Evolutionary conservation across 2,329 filamentous ascomycete genomes (phyloP).

Genomic region (Colletotrichum tamarilloi): DNA sequence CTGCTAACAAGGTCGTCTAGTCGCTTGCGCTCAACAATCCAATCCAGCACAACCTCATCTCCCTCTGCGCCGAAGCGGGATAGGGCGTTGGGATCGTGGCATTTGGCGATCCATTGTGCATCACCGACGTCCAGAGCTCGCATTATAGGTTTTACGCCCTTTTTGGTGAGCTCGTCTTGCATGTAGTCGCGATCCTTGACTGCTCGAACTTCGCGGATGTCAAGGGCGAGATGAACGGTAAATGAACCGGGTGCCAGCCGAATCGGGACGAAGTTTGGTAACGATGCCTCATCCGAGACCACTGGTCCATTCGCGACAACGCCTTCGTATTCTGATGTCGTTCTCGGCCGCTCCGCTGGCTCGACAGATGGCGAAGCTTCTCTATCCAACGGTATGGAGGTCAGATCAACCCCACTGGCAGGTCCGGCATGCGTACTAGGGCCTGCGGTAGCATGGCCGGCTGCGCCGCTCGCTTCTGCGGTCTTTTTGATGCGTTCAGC

Average conservation of each 20-base stretch:
- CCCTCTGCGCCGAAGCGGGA: constrained; percentile 68
- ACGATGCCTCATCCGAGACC: constrained; percentile 40
- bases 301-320: constrained; percentile 53
- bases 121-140: constrained; percentile 79
- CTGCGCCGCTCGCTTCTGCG: constrained; percentile 37
- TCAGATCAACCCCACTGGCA: constrained; percentile 4
- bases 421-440: constrained; percentile 31
- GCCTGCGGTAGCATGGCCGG: constrained; percentile 34
- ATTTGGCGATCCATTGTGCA: constrained; percentile 82
- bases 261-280: constrained; percentile 69
- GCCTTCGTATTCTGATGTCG: constrained; percentile 45
- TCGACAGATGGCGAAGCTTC: constrained; percentile 14
- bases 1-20: constrained; percentile 83
- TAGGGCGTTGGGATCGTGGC: constrained; percentile 68
- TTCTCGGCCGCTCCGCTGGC: constrained; percentile 37
- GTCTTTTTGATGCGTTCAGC: constrained; percentile 72
- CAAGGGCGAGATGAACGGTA: constrained; percentile 77
- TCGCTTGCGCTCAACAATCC: constrained; percentile 84
- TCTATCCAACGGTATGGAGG: not conserved
- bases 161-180: constrained; percentile 75
- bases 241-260: constrained; percentile 73
- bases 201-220: constrained; percentile 79
- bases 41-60: constrained; percentile 80
- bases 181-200: constrained; percentile 83
- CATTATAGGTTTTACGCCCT: constrained; percentile 73